Base-by-base conservation (phyloP, 2,329 filamentous ascomycete species). In the Pseudopithomyces chartarum region DNA sequence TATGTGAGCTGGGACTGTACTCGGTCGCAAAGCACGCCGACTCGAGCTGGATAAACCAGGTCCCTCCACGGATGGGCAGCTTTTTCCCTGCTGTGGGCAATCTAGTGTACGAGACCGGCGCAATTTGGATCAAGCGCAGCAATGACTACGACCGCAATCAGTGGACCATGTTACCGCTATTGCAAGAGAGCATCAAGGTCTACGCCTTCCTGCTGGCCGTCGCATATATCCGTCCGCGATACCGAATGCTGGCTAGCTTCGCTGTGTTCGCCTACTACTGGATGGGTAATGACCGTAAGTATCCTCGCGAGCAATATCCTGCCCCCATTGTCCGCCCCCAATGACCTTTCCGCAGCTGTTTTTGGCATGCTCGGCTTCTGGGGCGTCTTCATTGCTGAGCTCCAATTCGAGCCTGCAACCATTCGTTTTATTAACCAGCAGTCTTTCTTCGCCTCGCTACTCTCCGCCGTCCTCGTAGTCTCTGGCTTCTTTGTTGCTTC, bases 141-240 rank as follows among this genome's bases (percentile, higher is more conserved):
- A 57, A 57, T 17, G 49, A 57, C 33, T 57, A 57, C 43, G 55
- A 57, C 12, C 45, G 43, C 26, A 51, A 52, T 26, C 55, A 57
- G 29, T 57, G 55, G 55, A 57, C 55, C n/a, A 57, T 57, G 55
- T 44, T 57, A 38, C 49, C 49, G 26, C 49, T 57, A 17, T 38
- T 57, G 50, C 55, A 57, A 32, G 55, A 57, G 39, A 57, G 55
- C 40, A 53, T 47, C 32, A 51, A 46, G 43, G 49, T 57, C 36
- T 57, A 57, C 19, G 44, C 47, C 10, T 57, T 53, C 22, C 40
- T 57, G 19, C 22, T 57, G 26, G 55, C 55, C 10, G 50, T 51
- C 7, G 55, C 55, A 13, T 57, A 57, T 32, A 45, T 57, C 43
- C 43, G 17, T n/a, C 44, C 38, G 7, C 49, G 49, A 13, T 52